These are phyloP conservation scores for Candida gorgasii DNA, from an alignment of 805 yeast species.

Conservation along the genomic window DNA sequence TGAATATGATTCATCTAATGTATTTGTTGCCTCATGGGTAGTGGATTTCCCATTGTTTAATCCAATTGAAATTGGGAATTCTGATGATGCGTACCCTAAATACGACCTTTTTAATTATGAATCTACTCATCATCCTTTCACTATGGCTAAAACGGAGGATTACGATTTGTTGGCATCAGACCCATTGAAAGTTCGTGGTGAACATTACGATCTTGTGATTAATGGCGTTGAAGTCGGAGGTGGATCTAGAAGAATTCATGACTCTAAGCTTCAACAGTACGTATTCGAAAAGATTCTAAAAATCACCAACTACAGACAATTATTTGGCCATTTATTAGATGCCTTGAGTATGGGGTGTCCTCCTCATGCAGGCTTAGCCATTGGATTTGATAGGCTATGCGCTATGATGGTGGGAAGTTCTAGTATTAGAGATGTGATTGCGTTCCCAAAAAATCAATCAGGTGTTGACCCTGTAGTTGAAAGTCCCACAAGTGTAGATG, in stretches of 20 bases:
- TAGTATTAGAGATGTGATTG: slow-evolving; percentile 89
- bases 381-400: slow-evolving; percentile 91
- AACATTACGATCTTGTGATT: slow-evolving; percentile 90
- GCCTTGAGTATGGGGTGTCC: slow-evolving; percentile 94
- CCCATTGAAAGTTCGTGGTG: slow-evolving; percentile 75
- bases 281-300: slow-evolving; percentile 65
- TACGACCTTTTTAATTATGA: slow-evolving; percentile 52
- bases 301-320: slow-evolving; percentile 54
- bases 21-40: slow-evolving; percentile 77
- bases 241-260: slow-evolving; percentile 94
- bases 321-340: slow-evolving; percentile 82
- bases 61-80: slow-evolving; percentile 53
- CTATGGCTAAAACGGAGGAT: slow-evolving; percentile 81
- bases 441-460: slow-evolving; percentile 90
- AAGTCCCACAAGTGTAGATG: slow-evolving; percentile 71
- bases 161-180: slow-evolving; percentile 52
- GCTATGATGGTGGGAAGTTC: slow-evolving; percentile 81
- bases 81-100: slow-evolving; percentile 40
- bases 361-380: slow-evolving; percentile 96
- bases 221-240: slow-evolving; percentile 98
- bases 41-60: slow-evolving; percentile 90
- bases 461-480: slow-evolving; percentile 88
- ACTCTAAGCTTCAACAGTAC: slow-evolving; percentile 70
- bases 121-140: slow-evolving; percentile 96
- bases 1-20: slow-evolving; percentile 26